Base-by-base conservation (phyloP, 148 eudicot genomes). In the Oxyria digyna region DNA sequence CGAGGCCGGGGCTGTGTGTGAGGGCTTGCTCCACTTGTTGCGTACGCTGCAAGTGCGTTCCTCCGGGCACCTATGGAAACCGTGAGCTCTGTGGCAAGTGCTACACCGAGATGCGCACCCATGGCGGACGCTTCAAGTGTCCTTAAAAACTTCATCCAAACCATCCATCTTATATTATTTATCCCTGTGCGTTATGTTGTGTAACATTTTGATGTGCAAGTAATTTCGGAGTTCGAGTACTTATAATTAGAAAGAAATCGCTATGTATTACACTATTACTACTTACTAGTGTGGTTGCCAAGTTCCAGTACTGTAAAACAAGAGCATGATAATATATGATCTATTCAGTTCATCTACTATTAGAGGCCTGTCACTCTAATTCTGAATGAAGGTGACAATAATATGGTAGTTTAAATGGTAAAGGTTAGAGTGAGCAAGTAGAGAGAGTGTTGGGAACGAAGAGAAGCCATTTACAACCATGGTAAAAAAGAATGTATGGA, bases 31-130 rank as follows among this genome's bases (percentile, higher is more conserved):
- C 79, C 35, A 80, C 91, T 0, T 89, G 96, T 65, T 89, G 96
- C 27, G 59, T 10, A 4, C 77, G 91, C 33, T 89, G 96, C 89
- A 85, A 83, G 67, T 89, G 96, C 52, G 96, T 89, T 14, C 96
- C 96, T 0, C 89, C 91, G 0, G 96, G 96, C 17, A 88, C 87
- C 1, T 83, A 75, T 33, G 96, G 96, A 20, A 87, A 89, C 85
- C 69, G 72, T 21, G 78, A 87, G 57, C 69, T 75, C 10, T 87
- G 96, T 29, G 89, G 91, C 35, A 76, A 75, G 18, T 89, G 96
- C 75, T 89, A 85, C 79, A 75, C 85, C 17, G 84, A 80, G 42
- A 87, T 87, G 96, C 87, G 83, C 62, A 89, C 96, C 69, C 85
- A 71, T 14, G 85, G 85, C 38, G 85, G 85, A 32, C 65, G 59